Percentiles rank a stretch among this genome's conserved stretches.
Evolutionary conservation across 306 rosid genomes (phyloP).

Genomic region (Cucurbita argyrosperma): DNA sequence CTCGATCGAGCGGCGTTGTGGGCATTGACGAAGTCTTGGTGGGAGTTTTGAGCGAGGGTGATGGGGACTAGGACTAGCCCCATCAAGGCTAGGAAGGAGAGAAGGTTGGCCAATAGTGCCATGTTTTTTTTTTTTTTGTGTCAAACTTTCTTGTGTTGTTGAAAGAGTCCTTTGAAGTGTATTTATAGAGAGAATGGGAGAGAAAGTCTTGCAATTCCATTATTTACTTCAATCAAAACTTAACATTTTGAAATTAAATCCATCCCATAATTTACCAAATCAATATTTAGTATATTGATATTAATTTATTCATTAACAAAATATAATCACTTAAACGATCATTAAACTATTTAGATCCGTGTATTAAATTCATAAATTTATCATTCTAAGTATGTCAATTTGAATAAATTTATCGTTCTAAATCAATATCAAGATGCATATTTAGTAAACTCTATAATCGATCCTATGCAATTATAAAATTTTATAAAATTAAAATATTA

Average conservation of each 20-base stretch:
- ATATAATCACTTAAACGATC: too few relatives aligned
- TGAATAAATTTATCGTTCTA: too few relatives aligned
- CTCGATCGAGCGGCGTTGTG: not conserved
- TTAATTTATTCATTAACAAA: too few relatives aligned
- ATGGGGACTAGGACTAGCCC: not conserved
- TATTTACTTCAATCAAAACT: not conserved
- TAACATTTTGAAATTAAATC: not conserved
- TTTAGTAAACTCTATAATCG: too few relatives aligned
- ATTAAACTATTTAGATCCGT: too few relatives aligned
- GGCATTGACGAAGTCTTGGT: not conserved
- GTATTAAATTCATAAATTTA: too few relatives aligned
- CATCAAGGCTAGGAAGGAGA: not conserved
- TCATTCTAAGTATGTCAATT: too few relatives aligned
- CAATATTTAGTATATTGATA: too few relatives aligned
- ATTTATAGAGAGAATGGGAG: not conserved
- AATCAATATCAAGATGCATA: too few relatives aligned
- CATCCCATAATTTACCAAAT: too few relatives aligned
- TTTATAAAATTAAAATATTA: too few relatives aligned
- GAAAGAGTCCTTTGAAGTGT: not conserved
- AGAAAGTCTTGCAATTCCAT: not conserved
- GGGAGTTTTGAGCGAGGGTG: conserved; percentile 1
- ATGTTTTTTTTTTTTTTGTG: not conserved
- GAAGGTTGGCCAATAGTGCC: not conserved
- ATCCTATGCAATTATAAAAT: too few relatives aligned
- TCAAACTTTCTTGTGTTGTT: not conserved